A percentile compares a stretch with the other conserved stretches of the same genome.
phyloP scores from a whole-genome alignment of 176 grass and related monocot species.

The Areca catechu region DNA sequence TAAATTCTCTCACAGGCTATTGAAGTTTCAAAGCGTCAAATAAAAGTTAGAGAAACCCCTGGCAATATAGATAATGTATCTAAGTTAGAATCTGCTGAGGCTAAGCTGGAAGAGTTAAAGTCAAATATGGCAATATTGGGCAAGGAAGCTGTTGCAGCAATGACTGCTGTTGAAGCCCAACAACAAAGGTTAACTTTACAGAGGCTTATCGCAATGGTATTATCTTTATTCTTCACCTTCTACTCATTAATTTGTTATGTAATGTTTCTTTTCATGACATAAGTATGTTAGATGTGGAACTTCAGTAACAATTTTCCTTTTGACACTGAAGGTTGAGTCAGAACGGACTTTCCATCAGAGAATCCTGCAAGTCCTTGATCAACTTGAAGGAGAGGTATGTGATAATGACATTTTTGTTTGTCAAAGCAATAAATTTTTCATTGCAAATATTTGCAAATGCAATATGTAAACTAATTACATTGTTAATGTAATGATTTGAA shows the following conservation, averaged over 20 bases:
- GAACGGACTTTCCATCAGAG: constrained; percentile 78
- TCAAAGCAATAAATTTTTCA: too few species aligned
- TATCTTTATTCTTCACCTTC: too few species aligned
- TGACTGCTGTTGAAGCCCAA: constrained; percentile 82
- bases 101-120: constrained; percentile 85
- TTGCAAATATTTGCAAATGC: too few species aligned
- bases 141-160: constrained; percentile 80
- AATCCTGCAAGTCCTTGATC: constrained; percentile 76
- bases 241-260: too few species aligned
- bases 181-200: constrained; percentile 91
- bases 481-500: neutral
- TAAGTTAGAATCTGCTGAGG: constrained; percentile 84
- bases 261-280: constrained; percentile 8
- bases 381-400: constrained; percentile 61
- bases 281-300: neutral
- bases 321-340: constrained; percentile 51
- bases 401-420: neutral
- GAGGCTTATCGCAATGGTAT: constrained; percentile 83
- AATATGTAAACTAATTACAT: too few species aligned
- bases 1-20: constrained; percentile 32
- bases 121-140: constrained; percentile 75
- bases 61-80: constrained; percentile 54
- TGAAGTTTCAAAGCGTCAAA: constrained; percentile 87
- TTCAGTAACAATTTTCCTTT: neutral
- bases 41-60: constrained; percentile 62